Conservation (phyloP, 129 eudicot genomes). For the Artemisia argyi region DNA sequence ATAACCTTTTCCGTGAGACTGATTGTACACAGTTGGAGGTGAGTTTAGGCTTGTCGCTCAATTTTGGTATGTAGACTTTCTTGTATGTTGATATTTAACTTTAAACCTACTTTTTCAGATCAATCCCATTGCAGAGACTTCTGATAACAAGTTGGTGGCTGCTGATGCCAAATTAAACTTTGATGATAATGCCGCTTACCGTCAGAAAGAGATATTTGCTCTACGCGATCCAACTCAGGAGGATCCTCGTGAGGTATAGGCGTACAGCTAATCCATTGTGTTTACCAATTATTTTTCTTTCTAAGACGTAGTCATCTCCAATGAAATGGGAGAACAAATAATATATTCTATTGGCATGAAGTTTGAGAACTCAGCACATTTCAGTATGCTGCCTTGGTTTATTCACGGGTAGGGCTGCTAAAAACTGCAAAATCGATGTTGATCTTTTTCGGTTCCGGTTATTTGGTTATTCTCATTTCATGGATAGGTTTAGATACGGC, state of each 20-base stretch:
- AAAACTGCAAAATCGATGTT: no score
- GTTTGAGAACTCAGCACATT: no score
- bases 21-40: constrained; percentile 98
- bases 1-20: constrained; percentile 78
- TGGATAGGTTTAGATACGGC: no score
- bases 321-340: constrained; percentile 2
- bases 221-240: constrained; percentile 96
- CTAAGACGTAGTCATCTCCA: constrained; percentile 7
- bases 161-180: constrained; percentile 98
- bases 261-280: background rate
- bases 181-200: constrained; percentile 95
- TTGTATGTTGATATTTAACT: background rate
- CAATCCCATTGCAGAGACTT: constrained; percentile 95
- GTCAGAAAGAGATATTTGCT: constrained; percentile 92
- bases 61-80: background rate
- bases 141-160: constrained; percentile 88
- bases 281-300: background rate
- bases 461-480: no score
- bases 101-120: constrained; percentile 47
- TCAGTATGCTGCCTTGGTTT: no score
- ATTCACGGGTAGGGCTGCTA: no score
- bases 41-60: constrained; percentile 21
- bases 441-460: no score
- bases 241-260: constrained; percentile 96
- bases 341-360: background rate